Evolutionary conservation across 495 filamentous ascomycete species (phyloP).

Genomic region (Aspergillus mulundensis): DNA sequence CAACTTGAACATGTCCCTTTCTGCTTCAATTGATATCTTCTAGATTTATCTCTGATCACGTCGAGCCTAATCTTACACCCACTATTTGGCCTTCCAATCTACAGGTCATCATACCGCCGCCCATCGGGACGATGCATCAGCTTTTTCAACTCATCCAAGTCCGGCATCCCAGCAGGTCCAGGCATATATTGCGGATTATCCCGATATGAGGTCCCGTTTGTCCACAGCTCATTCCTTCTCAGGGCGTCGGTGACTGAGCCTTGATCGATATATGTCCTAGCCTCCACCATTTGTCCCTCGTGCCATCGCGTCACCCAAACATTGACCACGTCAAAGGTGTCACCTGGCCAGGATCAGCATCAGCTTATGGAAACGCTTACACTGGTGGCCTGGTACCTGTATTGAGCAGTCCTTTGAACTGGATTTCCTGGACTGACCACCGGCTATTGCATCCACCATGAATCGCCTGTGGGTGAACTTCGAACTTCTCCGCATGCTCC

Average conservation of each 20-base stretch:
- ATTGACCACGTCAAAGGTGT: conserved; percentile 33
- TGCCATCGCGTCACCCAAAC: conserved; percentile 39
- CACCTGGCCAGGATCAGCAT: conserved; percentile 16
- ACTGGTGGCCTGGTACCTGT: conserved; percentile 21
- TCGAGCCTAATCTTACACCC: neutral
- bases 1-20: no score
- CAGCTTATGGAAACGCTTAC: neutral
- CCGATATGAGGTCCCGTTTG: conserved; percentile 29
- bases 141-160: conserved; percentile 26
- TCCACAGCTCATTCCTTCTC: conserved; percentile 36
- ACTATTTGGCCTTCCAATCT: neutral
- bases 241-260: conserved; percentile 27
- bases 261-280: conserved; percentile 34
- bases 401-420: conserved; percentile 34
- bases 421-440: conserved; percentile 35
- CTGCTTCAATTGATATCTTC: no score
- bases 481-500: conserved; percentile 32
- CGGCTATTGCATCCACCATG: conserved; percentile 32
- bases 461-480: conserved; percentile 33
- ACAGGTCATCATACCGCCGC: conserved; percentile 22
- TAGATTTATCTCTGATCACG: no score
- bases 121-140: conserved; percentile 31
- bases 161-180: conserved; percentile 35
- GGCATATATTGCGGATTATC: conserved; percentile 35
- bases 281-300: conserved; percentile 33